Conservation (phyloP, 768 basidiomycete genomes). For the Russula brevipes region DNA sequence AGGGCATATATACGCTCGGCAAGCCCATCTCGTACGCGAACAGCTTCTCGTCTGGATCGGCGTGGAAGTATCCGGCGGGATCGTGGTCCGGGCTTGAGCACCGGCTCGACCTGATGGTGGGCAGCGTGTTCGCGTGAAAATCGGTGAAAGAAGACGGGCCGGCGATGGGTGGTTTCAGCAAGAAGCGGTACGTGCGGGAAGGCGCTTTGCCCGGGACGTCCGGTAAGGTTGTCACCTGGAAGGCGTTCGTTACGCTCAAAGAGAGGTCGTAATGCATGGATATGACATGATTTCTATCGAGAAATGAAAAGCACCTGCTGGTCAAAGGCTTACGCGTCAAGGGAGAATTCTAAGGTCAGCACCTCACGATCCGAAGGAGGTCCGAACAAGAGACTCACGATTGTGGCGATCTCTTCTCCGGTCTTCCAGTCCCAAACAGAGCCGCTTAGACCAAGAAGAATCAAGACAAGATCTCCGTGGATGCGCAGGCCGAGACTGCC, state of each 20-base stretch:
- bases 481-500: not conserved
- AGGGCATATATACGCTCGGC: too few species aligned
- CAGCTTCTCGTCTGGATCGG: not conserved
- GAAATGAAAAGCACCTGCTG: not conserved
- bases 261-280: not conserved
- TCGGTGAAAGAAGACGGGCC: not conserved
- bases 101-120: not conserved
- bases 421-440: slow-evolving; percentile 9
- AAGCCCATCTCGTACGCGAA: not conserved
- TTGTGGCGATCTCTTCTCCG: not conserved
- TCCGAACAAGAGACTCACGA: not conserved
- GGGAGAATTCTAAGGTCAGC: not conserved
- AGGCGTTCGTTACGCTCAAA: too few species aligned
- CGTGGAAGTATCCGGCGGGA: not conserved
- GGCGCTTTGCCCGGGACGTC: not conserved
- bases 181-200: not conserved
- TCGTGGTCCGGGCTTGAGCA: too few species aligned
- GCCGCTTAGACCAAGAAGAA: not conserved
- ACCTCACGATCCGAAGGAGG: too few species aligned
- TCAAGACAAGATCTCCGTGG: not conserved
- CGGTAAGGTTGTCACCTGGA: slow-evolving; percentile 1
- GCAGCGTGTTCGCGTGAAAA: not conserved
- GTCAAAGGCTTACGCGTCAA: not conserved
- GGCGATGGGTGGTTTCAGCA: too few species aligned
- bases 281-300: not conserved